Conservation (phyloP, 2,329 filamentous ascomycete species). For the Aureobasidium sp. region DNA sequence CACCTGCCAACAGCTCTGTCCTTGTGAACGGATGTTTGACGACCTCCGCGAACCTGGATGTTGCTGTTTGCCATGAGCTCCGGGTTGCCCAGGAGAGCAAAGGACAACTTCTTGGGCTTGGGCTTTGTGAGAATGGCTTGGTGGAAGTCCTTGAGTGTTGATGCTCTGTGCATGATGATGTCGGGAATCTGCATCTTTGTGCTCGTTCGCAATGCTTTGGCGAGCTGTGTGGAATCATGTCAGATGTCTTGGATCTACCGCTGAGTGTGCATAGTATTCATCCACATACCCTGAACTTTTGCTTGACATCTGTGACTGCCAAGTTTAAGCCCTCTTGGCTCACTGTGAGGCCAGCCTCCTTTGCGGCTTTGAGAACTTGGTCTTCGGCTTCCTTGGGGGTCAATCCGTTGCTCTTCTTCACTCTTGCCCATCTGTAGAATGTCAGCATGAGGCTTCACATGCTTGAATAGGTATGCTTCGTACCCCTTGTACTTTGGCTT, state of each 20-base stretch:
- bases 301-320: conserved; percentile 46
- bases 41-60: conserved; percentile 56
- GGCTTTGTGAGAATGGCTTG: conserved; percentile 28
- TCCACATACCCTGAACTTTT: conserved; percentile 62
- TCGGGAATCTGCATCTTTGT: conserved; percentile 73
- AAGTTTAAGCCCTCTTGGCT: conserved; percentile 34
- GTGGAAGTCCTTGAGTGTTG: conserved; percentile 32
- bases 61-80: conserved; percentile 54
- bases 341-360: not conserved
- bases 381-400: not conserved
- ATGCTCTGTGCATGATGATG: conserved; percentile 44
- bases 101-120: conserved; percentile 50
- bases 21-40: conserved; percentile 62
- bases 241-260: conserved; percentile 7
- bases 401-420: not conserved
- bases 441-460: not conserved
- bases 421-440: not conserved
- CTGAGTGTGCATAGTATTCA: not conserved
- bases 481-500: conserved; percentile 31
- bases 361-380: not conserved
- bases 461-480: conserved; percentile 13
- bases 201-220: conserved; percentile 72
- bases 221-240: conserved; percentile 48
- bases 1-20: conserved; percentile 65
- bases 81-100: conserved; percentile 45